Percentiles rank a stretch among this genome's conserved stretches.
Evolutionary conservation across 495 filamentous ascomycete species (phyloP).

Genomic region (Penicillium paradoxum): DNA sequence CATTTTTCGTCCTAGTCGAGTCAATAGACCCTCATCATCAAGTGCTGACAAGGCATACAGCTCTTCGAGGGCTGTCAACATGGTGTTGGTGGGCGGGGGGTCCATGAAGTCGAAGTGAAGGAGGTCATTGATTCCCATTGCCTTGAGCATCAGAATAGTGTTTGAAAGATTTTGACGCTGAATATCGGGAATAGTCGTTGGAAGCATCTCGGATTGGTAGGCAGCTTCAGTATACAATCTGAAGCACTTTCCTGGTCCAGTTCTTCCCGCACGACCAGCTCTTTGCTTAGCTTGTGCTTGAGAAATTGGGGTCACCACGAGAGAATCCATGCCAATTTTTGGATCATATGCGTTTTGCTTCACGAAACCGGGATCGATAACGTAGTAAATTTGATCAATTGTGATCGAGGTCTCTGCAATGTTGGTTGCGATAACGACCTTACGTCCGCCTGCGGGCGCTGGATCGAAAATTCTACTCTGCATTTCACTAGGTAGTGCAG

Average conservation of each 20-base stretch:
- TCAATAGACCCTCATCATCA: slow-evolving; percentile 94
- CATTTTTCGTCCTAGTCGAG: slow-evolving; percentile 91
- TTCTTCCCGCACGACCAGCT: slow-evolving; percentile 87
- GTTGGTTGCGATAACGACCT: slow-evolving; percentile 97
- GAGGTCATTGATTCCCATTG: slow-evolving; percentile 98
- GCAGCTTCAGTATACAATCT: slow-evolving; percentile 93
- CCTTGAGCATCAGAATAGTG: slow-evolving; percentile 98
- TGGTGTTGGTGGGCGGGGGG: slow-evolving; percentile 92
- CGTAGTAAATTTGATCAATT: slow-evolving; percentile 95
- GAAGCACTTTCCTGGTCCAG: slow-evolving; percentile 95
- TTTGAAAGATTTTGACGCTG: slow-evolving; percentile 91
- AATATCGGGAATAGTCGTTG: slow-evolving; percentile 92
- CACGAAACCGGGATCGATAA: slow-evolving; percentile 94
- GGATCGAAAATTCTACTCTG: slow-evolving; percentile 94
- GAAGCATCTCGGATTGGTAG: slow-evolving; percentile 95
- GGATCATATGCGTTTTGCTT: slow-evolving; percentile 98
- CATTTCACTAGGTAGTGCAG: slow-evolving; percentile 86
- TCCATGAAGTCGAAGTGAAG: slow-evolving; percentile 99
- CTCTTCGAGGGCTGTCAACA: slow-evolving; percentile 94
- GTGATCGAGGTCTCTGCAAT: slow-evolving; percentile 98
- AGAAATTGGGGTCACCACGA: slow-evolving; percentile 91
- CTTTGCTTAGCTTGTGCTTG: slow-evolving; percentile 96
- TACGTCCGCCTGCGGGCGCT: slow-evolving; percentile 79
- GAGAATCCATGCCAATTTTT: slow-evolving; percentile 94
- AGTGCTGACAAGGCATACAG: slow-evolving; percentile 87